Percentiles rank a stretch among this genome's conserved stretches.
phyloP scores from a whole-genome alignment of 2,329 filamentous ascomycete genomes.

The Zymoseptoria pseudotritici region DNA sequence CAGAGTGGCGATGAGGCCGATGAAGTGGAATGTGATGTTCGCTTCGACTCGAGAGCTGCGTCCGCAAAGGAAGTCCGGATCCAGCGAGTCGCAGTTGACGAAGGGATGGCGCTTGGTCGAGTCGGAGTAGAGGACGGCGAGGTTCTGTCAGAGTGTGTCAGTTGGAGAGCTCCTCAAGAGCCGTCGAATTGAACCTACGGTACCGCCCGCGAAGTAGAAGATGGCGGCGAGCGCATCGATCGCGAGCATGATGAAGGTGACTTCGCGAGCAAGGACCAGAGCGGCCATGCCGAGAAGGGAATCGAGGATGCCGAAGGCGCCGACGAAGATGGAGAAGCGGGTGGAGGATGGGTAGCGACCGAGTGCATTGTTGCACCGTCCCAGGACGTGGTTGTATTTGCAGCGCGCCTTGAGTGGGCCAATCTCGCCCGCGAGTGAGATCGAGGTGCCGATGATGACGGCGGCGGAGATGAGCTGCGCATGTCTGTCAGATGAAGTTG shows the following conservation, averaged over 20 bases:
- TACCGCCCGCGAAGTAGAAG: constrained; percentile 13
- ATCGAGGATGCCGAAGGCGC: background rate
- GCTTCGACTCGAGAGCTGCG: constrained; percentile 2
- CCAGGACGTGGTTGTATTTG: no score
- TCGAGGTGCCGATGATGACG: no score
- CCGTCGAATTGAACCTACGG: constrained; percentile 1
- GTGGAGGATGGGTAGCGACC: no score
- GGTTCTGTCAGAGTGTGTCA: background rate
- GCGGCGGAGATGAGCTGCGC: no score
- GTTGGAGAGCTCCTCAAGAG: background rate
- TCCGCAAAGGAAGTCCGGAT: background rate
- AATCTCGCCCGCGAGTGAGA: no score
- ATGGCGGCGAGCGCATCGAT: constrained; percentile 11
- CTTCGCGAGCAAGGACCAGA: background rate
- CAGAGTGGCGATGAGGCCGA: constrained; percentile 5
- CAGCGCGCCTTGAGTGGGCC: no score
- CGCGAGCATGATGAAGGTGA: background rate
- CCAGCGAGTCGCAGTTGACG: background rate
- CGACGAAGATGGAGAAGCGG: no score
- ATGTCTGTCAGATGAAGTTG: no score
- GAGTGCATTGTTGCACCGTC: no score
- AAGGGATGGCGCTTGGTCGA: background rate
- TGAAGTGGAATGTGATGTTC: constrained; percentile 11
- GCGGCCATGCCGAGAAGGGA: background rate
- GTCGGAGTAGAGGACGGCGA: constrained; percentile 4